Conservation (phyloP, 1,139 yeast genomes). For the Debaryomyces psychrophilus region DNA sequence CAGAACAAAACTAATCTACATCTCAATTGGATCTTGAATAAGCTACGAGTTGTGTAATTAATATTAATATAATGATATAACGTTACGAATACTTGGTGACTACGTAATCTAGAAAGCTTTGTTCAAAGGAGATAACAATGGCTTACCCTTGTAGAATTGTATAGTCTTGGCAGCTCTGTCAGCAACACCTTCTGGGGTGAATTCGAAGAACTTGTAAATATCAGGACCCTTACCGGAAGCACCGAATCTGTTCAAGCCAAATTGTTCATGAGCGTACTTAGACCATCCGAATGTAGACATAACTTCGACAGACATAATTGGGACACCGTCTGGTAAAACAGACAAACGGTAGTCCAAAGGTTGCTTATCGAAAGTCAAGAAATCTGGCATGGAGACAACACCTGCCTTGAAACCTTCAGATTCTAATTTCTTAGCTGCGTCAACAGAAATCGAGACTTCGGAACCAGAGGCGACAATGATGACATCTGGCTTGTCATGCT, state of each 20-base stretch:
- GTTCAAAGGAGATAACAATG: slow-evolving; percentile 74
- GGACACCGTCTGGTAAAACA: slow-evolving; percentile 93
- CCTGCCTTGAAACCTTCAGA: slow-evolving; percentile 71
- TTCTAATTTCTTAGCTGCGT: slow-evolving; percentile 70
- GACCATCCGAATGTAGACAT: slow-evolving; percentile 92
- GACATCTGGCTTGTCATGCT: slow-evolving; percentile 69
- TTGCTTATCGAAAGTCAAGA: slow-evolving; percentile 87
- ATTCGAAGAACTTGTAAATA: slow-evolving; percentile 82
- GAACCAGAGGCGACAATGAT: slow-evolving; percentile 94
- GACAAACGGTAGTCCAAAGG: slow-evolving; percentile 74
- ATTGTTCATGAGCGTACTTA: slow-evolving; percentile 94
- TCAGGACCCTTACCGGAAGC: slow-evolving; percentile 92
- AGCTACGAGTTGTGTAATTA: neutral
- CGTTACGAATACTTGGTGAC: neutral
- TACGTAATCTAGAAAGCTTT: slow-evolving; percentile 59
- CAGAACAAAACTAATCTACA: no score
- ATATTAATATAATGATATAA: neutral
- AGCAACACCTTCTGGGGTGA: slow-evolving; percentile 93
- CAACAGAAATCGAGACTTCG: slow-evolving; percentile 85
- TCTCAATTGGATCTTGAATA: no score
- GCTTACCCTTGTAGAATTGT: slow-evolving; percentile 80
- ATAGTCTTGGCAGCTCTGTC: slow-evolving; percentile 80
- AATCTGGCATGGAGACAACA: slow-evolving; percentile 93
- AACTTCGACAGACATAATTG: slow-evolving; percentile 93
- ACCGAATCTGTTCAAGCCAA: slow-evolving; percentile 96